These are phyloP conservation scores for Beauveria caledonica DNA, from an alignment of 2,329 filamentous ascomycete genomes.

Conservation along the genomic window DNA sequence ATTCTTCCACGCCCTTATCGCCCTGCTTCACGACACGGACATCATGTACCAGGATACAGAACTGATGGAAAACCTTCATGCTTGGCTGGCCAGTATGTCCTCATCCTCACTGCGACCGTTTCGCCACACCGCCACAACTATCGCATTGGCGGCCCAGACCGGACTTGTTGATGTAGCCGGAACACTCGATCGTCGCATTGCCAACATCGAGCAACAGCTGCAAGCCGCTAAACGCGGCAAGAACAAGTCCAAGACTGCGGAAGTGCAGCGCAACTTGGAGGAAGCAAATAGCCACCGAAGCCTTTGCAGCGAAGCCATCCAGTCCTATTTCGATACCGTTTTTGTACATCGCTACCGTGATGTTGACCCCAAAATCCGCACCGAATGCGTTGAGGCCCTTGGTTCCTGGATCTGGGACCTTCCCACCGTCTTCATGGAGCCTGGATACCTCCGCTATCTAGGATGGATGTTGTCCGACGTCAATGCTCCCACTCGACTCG, in stretches of 20 bases:
- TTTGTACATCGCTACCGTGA: constrained; percentile 96
- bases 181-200: constrained; percentile 62
- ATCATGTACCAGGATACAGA: constrained; percentile 68
- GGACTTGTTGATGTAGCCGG: constrained; percentile 67
- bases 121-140: constrained; percentile 84
- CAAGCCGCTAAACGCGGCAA: constrained; percentile 65
- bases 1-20: constrained; percentile 72
- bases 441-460: constrained; percentile 82
- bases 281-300: constrained; percentile 64
- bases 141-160: constrained; percentile 70
- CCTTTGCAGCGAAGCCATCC: constrained; percentile 61
- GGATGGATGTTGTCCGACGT: constrained; percentile 92
- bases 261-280: constrained; percentile 63
- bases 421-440: constrained; percentile 83
- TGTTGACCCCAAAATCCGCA: constrained; percentile 79
- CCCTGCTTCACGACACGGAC: constrained; percentile 72
- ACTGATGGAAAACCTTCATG: constrained; percentile 79
- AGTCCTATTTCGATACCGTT: constrained; percentile 83
- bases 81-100: constrained; percentile 88
- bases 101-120: constrained; percentile 83
- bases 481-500: constrained; percentile 64
- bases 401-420: constrained; percentile 82
- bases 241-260: constrained; percentile 70
- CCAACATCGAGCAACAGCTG: constrained; percentile 68
- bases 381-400: constrained; percentile 79